Evolutionary conservation across 1,139 yeast species (phyloP).

Genomic region (Diutina neorugosa): DNA sequence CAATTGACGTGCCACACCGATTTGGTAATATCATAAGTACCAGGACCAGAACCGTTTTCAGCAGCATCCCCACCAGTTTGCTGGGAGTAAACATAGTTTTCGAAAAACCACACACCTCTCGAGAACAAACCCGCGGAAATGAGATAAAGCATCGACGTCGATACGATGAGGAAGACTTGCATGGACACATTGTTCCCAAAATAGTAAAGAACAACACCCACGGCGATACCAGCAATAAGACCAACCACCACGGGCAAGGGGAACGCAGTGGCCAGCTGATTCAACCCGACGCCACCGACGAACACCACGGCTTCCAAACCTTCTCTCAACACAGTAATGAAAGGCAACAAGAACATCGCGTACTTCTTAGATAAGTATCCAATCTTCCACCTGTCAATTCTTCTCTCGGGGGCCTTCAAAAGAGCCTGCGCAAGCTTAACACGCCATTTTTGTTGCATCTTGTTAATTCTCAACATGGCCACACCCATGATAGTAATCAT

Average conservation of each 20-base stretch:
- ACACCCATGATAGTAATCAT: constrained; percentile 85
- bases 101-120: constrained; percentile 82
- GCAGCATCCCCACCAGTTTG: constrained; percentile 82
- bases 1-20: constrained; percentile 92
- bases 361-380: constrained; percentile 44
- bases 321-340: constrained; percentile 76
- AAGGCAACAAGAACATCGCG: constrained; percentile 72
- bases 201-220: constrained; percentile 59
- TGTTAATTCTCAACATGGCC: constrained; percentile 82
- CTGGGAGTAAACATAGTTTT: constrained; percentile 48
- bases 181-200: constrained; percentile 69
- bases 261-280: constrained; percentile 68
- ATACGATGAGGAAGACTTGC: constrained; percentile 66
- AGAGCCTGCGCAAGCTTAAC: constrained; percentile 74
- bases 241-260: constrained; percentile 80
- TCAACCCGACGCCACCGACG: constrained; percentile 81
- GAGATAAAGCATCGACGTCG: constrained; percentile 73
- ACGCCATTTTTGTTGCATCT: constrained; percentile 88
- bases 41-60: constrained; percentile 85
- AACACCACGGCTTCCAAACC: constrained; percentile 88
- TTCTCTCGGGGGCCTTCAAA: constrained; percentile 17
- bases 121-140: constrained; percentile 85
- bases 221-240: constrained; percentile 54
- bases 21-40: constrained; percentile 66
- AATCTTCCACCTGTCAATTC: constrained; percentile 7